phyloP scores from a whole-genome alignment of 805 yeast genomes.

The Hanseniaspora lachancei region DNA sequence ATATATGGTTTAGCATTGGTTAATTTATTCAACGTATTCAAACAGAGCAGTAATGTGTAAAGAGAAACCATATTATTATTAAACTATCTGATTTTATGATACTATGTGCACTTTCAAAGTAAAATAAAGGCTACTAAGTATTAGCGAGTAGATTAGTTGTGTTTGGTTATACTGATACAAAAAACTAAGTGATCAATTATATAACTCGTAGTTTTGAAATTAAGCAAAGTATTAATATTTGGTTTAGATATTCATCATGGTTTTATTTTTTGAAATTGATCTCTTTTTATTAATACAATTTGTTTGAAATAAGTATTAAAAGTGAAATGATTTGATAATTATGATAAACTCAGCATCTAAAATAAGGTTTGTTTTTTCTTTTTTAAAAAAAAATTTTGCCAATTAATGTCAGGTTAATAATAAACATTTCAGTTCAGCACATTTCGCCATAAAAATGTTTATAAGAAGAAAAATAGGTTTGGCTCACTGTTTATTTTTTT shows the following conservation, averaged over 20 bases:
- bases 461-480: too few relatives aligned
- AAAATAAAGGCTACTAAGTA: background rate
- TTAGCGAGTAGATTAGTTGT: background rate
- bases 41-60: background rate
- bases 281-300: background rate
- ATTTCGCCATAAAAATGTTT: too few relatives aligned
- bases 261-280: background rate
- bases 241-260: background rate
- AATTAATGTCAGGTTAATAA: background rate
- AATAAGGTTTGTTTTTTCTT: too few relatives aligned
- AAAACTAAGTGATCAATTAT: too few relatives aligned
- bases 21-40: background rate
- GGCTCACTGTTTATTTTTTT: too few relatives aligned
- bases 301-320: too few relatives aligned
- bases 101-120: background rate
- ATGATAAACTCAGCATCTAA: too few relatives aligned
- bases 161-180: background rate
- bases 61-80: background rate
- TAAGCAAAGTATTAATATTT: background rate
- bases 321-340: too few relatives aligned
- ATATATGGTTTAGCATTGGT: conserved; percentile 1
- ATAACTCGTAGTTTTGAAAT: background rate
- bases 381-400: too few relatives aligned
- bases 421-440: background rate
- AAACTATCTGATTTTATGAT: background rate